Percentiles rank a stretch among this genome's conserved stretches.
Evolutionary conservation across 495 filamentous ascomycete species (phyloP).

Genomic region (Penicillium macrosclerotiorum): DNA sequence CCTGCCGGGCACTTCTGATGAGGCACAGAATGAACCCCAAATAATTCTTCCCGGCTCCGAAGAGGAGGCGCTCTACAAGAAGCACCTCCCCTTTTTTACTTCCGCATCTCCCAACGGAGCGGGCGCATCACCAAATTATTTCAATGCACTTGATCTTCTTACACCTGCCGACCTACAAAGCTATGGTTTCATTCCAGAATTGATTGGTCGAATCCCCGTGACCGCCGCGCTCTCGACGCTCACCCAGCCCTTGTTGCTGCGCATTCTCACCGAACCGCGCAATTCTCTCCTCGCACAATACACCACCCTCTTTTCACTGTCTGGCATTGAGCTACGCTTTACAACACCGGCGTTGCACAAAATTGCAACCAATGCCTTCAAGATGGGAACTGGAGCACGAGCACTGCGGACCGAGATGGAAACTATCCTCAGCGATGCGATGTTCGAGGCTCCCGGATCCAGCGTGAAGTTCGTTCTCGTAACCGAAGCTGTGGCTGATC

Average conservation of each 20-base stretch:
- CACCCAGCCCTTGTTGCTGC: constrained; percentile 71
- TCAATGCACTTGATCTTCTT: constrained; percentile 79
- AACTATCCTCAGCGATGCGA: constrained; percentile 77
- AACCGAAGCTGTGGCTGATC: constrained; percentile 68
- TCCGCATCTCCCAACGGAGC: constrained; percentile 32
- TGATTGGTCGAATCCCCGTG: constrained; percentile 87
- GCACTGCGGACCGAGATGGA: constrained; percentile 90
- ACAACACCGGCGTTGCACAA: constrained; percentile 75
- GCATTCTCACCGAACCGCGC: constrained; percentile 87
- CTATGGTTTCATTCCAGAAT: constrained; percentile 93
- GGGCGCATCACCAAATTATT: constrained; percentile 53
- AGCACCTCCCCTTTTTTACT: constrained; percentile 66
- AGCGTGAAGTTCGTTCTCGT: constrained; percentile 70
- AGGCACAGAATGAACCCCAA: constrained; percentile 42
- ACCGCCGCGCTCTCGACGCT: constrained; percentile 80
- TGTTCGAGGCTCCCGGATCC: constrained; percentile 85
- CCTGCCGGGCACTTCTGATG: constrained; percentile 18
- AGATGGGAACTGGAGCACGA: constrained; percentile 83
- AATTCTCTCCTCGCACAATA: constrained; percentile 87
- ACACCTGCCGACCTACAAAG: constrained; percentile 81
- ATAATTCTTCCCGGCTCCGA: constrained; percentile 50
- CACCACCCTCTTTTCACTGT: constrained; percentile 77
- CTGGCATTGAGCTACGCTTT: constrained; percentile 78
- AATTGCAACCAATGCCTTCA: constrained; percentile 69
- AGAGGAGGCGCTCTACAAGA: constrained; percentile 61